phyloP scores from a whole-genome alignment of 164 flowering plant species.

The Vitis amurensis region DNA sequence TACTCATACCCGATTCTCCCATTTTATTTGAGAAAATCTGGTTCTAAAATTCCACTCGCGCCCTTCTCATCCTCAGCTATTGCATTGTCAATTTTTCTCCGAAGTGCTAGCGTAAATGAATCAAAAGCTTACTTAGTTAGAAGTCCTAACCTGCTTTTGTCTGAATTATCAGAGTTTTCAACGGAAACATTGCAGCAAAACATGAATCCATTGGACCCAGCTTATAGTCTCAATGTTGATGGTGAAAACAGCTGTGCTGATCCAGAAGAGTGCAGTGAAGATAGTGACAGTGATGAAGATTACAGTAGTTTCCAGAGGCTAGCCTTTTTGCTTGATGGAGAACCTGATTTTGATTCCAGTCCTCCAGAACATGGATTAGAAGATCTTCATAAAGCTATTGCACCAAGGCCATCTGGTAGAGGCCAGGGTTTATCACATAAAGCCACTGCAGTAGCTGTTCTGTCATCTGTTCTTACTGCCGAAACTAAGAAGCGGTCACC shows the following conservation, averaged over 20 bases:
- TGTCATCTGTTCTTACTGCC: slow-evolving; percentile 83
- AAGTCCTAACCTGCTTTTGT: slow-evolving; percentile 24
- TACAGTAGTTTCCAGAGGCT: slow-evolving; percentile 65
- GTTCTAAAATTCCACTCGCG: slow-evolving; percentile 40
- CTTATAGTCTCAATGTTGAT: slow-evolving; percentile 10
- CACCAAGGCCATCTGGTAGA: slow-evolving; percentile 35
- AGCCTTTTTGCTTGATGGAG: slow-evolving; percentile 88
- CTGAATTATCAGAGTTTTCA: too few relatives aligned
- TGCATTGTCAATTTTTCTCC: slow-evolving; percentile 84
- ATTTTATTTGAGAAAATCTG: slow-evolving; percentile 68
- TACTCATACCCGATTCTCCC: slow-evolving; percentile 61
- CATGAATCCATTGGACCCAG: slow-evolving; percentile 10
- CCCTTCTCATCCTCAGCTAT: slow-evolving; percentile 60
- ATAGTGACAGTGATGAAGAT: slow-evolving; percentile 69
- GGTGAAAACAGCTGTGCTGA: slow-evolving; percentile 18
- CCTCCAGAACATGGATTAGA: slow-evolving; percentile 96
- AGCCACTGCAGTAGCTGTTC: slow-evolving; percentile 99
- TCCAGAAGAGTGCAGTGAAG: slow-evolving; percentile 33
- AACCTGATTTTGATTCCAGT: slow-evolving; percentile 91
- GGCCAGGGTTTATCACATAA: slow-evolving; percentile 77
- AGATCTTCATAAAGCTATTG: slow-evolving; percentile 44
- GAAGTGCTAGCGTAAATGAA: slow-evolving; percentile 53
- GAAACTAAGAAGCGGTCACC: slow-evolving; percentile 63
- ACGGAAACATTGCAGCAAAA: not conserved
- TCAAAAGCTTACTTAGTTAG: slow-evolving; percentile 41